Percentiles rank a stretch among this genome's conserved stretches.
These are phyloP conservation scores for Nemania bipapillata DNA, from an alignment of 2,329 filamentous ascomycete genomes.

Conservation along the genomic window DNA sequence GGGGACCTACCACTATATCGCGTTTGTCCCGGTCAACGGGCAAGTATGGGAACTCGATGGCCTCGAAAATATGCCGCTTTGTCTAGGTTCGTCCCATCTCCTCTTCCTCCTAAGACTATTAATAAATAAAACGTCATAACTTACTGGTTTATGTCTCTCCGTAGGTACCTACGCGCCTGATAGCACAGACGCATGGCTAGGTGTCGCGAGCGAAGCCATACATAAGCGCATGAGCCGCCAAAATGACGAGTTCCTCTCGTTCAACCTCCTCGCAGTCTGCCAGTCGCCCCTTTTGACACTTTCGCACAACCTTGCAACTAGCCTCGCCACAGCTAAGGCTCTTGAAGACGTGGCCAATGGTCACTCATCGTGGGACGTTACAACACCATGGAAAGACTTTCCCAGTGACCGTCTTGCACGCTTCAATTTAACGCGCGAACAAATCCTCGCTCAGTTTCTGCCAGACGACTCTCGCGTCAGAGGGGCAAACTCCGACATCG, in stretches of 20 bases:
- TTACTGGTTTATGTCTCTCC: background rate
- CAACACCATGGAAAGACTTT: slow-evolving; percentile 37
- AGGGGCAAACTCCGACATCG: slow-evolving; percentile 24
- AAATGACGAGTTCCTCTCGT: slow-evolving; percentile 73
- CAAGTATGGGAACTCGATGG: slow-evolving; percentile 91
- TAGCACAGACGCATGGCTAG: slow-evolving; percentile 70
- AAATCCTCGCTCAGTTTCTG: slow-evolving; percentile 21
- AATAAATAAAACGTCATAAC: background rate
- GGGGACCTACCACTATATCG: slow-evolving; percentile 86
- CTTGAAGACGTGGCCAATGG: slow-evolving; percentile 57
- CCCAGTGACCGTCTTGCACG: slow-evolving; percentile 35
- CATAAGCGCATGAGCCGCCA: slow-evolving; percentile 73
- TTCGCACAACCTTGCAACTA: slow-evolving; percentile 58
- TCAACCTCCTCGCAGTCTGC: slow-evolving; percentile 80
- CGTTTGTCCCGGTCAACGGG: slow-evolving; percentile 80
- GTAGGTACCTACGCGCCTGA: slow-evolving; percentile 53
- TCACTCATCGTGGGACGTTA: slow-evolving; percentile 55
- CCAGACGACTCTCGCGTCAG: slow-evolving; percentile 9
- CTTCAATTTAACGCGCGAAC: slow-evolving; percentile 34
- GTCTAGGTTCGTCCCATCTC: slow-evolving; percentile 61
- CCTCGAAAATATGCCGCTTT: slow-evolving; percentile 75
- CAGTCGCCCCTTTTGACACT: slow-evolving; percentile 69
- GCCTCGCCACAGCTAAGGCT: slow-evolving; percentile 54
- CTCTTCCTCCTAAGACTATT: background rate
- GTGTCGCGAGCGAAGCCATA: slow-evolving; percentile 72